Evolutionary conservation across 2,329 filamentous ascomycete species (phyloP), one percentile per base, ranked within the genome.

Genomic region (Knufia petricola): DNA sequence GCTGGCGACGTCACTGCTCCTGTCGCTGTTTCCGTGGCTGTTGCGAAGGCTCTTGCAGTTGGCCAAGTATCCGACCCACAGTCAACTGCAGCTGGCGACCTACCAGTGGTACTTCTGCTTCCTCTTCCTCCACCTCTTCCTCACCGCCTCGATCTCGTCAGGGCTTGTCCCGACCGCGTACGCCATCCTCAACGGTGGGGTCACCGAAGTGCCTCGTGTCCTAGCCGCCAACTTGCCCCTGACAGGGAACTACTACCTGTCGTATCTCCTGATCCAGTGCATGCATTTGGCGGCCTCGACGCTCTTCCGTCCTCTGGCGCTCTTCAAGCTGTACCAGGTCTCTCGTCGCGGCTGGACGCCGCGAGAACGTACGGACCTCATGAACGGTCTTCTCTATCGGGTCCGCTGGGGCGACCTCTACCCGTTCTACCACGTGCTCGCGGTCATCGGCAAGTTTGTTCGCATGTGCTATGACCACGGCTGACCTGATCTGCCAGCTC

Each of bases 121-220:
- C 26, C 24, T 48, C n/a, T 48, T 48, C 36, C 20, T 40, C 36
- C 46, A 48, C 20, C 36, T 48, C 13, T 48, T 48, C 28, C 17
- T 48, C 15, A 31, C 26, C 46, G 26, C 46, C 23, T 48, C 46
- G 9, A 30, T 48, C 15, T 24, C 34, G n/a, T 48, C 46, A 20
- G 46, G 34, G 15, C 46, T 48, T 2, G 24, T 48, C 21, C 46
- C 46, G 13, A 40, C 32, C 15, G 19, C 30, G 19, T 36, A 41
- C 15, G 46, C 15, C 9, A 20, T 48, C 15, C 21, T 40, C 17
- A 30, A 48, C 32, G 21, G 19, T 17, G 46, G 46, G 19, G 32
- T 48, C 34, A 41, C 36, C 24, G 36, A 38, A 31, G 13, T 48
- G 20, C 34, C 46, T 20, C 32, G 46, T 17, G 24, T 48, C 23